Conservation (phyloP, 1,139 yeast species). For the Sugiyamaella xylanicola region DNA sequence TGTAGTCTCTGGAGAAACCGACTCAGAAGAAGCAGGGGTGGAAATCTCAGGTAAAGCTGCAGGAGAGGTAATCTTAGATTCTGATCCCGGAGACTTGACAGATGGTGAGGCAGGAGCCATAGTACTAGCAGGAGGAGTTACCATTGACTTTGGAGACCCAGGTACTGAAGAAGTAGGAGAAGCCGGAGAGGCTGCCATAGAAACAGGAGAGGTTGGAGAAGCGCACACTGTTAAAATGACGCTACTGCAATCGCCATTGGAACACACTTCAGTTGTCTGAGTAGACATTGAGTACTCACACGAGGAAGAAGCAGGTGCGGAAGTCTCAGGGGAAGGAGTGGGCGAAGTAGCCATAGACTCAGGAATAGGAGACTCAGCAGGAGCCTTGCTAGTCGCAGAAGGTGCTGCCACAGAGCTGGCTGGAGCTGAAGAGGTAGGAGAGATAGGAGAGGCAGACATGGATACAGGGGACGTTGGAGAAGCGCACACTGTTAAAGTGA, state of each 20-base stretch:
- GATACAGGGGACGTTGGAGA: not conserved
- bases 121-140: not conserved
- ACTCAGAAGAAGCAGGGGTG: not conserved
- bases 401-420: not conserved
- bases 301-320: not conserved
- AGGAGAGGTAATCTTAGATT: too few relatives aligned
- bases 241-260: conserved; percentile 5
- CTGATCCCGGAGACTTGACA: too few relatives aligned
- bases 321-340: not conserved
- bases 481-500: not conserved
- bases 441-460: not conserved
- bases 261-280: conserved; percentile 8
- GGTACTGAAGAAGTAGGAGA: too few relatives aligned
- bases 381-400: not conserved
- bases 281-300: not conserved
- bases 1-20: not conserved
- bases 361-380: not conserved
- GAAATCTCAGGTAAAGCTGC: too few relatives aligned
- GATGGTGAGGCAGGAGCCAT: not conserved
- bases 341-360: not conserved
- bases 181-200: not conserved
- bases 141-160: not conserved
- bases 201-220: not conserved
- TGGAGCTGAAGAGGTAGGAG: not conserved
- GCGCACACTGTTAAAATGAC: conserved; percentile 1